phyloP scores from a whole-genome alignment of 2,329 filamentous ascomycete genomes.

The Fusarium compactum region DNA sequence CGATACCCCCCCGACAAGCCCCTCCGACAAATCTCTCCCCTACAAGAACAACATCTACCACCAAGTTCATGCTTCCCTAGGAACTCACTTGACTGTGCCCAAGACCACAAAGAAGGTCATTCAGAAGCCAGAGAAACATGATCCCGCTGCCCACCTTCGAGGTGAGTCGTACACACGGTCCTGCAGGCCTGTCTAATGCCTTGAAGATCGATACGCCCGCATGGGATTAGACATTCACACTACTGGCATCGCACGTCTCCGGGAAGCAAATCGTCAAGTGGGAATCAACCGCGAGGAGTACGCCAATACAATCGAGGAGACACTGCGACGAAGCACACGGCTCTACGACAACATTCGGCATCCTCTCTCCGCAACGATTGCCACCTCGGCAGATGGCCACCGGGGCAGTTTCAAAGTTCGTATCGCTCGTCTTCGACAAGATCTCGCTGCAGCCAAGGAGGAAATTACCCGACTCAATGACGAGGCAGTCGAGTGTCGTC shows the following conservation, averaged over 20 bases:
- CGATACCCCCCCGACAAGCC: slow-evolving; percentile 15
- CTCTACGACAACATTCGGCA: slow-evolving; percentile 51
- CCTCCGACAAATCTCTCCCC: slow-evolving; percentile 2
- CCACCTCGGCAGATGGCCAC: slow-evolving; percentile 39
- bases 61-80: slow-evolving; percentile 44
- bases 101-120: neutral
- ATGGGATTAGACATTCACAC: slow-evolving; percentile 29
- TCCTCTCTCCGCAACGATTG: slow-evolving; percentile 52
- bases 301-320: neutral
- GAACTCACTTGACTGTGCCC: neutral
- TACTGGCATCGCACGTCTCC: slow-evolving; percentile 32
- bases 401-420: slow-evolving; percentile 47
- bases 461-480: slow-evolving; percentile 40
- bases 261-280: slow-evolving; percentile 41
- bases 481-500: slow-evolving; percentile 47
- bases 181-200: neutral
- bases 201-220: slow-evolving; percentile 42
- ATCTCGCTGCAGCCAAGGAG: slow-evolving; percentile 40
- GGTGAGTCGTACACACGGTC: slow-evolving; percentile 15
- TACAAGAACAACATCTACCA: slow-evolving; percentile 40
- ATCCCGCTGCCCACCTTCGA: slow-evolving; percentile 33
- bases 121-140: neutral
- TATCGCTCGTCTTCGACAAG: slow-evolving; percentile 37
- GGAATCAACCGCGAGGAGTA: slow-evolving; percentile 36
- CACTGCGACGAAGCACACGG: slow-evolving; percentile 29